phyloP scores from a whole-genome alignment of 139 green algal genomes.

The Haematococcus sp. region DNA sequence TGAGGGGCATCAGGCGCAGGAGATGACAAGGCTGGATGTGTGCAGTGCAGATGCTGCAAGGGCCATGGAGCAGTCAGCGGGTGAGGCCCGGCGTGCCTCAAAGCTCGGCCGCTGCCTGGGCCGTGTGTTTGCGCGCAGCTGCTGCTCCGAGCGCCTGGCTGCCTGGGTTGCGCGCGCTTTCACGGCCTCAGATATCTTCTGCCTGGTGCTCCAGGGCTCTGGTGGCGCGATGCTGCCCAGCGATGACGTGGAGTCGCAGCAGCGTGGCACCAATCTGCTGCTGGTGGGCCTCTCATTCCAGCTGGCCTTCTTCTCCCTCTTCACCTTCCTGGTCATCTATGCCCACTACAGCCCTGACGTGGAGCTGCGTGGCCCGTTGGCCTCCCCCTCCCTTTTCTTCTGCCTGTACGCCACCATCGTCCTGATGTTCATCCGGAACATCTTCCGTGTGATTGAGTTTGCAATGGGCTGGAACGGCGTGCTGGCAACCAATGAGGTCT shows the following conservation, averaged over 20 bases:
- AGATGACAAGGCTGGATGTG: no score
- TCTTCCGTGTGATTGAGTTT: conserved; percentile 39
- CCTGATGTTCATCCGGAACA: conserved; percentile 35
- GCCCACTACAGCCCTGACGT: conserved; percentile 7
- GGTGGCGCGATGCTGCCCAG: no score
- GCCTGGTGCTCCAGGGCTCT: no score
- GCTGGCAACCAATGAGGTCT: conserved; percentile 29
- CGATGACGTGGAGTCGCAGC: neutral
- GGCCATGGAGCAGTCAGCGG: no score
- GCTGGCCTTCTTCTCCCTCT: conserved; percentile 35
- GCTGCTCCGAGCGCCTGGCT: no score
- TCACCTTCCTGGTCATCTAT: conserved; percentile 20
- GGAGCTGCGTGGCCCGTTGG: neutral
- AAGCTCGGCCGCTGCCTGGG: no score
- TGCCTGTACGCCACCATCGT: conserved; percentile 32
- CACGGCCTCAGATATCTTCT: no score
- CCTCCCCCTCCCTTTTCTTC: neutral
- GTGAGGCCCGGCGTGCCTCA: no score
- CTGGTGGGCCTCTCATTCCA: conserved; percentile 18
- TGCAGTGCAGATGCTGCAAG: no score
- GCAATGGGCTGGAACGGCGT: conserved; percentile 16
- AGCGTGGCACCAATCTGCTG: neutral
- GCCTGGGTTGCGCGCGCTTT: no score
- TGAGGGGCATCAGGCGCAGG: no score
- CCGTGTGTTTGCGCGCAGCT: no score